Base-by-base conservation (phyloP, 345 rosid genomes). In the Balakata baccata region DNA sequence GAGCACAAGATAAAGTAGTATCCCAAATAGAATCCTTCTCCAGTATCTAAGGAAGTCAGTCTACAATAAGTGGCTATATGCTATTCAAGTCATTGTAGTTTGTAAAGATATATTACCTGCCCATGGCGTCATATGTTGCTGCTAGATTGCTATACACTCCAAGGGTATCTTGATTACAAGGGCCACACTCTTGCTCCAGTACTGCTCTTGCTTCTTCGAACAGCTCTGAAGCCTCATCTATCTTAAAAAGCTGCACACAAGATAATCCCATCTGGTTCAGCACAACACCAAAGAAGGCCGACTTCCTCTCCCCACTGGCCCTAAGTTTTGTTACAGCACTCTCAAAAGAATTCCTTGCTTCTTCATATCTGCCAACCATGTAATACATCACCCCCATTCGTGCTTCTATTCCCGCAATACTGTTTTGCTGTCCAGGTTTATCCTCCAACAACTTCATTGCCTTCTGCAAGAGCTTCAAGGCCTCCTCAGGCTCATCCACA, bases 231-330 rank as follows among this genome's bases (percentile, higher is more conserved):
- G 99, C 98, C 82, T 96, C 98, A 10, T 96, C 99, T 11, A 96
- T 93, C 87, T 93, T 93, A 87, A 96, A 96, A 77, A 96, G 81
- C 78, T 91, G 99, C 22, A 96, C 97, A 76, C 97, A 93, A n/a
- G 98, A 92, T 83, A 96, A 83, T 37, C 98, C 99, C 99, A 96
- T 96, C 86, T 96, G 99, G 87, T 96, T 96, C 86, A 96, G 74
- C 59, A 93, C 90, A 68, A 96, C 98, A 58, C 98, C 99, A 20
- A 96, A 93, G 88, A 93, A 96, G 45, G 98, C 93, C 0, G 98
- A 93, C 64, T 93, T 96, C 85, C 92, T 86, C 84, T 96, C 99
- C 29, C 98, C 99, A 11, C 97, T 85, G 16, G 89, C 89, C 63
- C 98, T 83, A 64, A 96, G 97, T 75, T 93, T 96, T 12, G 84